phyloP scores from a whole-genome alignment of 164 flowering plant genomes.

The Amborella trichopoda region DNA sequence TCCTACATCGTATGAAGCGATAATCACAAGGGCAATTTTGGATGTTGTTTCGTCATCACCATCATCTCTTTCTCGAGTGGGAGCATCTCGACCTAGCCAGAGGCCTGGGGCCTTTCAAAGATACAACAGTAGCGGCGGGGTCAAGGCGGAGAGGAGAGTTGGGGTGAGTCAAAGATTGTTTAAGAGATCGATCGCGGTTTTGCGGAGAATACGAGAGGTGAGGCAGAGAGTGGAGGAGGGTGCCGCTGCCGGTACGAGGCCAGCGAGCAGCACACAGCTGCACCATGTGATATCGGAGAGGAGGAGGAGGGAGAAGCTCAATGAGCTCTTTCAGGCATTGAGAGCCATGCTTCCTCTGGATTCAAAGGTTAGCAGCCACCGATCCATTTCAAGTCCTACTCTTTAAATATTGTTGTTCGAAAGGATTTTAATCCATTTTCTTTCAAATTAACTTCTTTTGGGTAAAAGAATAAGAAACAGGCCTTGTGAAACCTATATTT shows the following conservation, averaged over 20 bases:
- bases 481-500: too few species aligned
- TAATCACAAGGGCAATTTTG: conserved; percentile 48
- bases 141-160: conserved; percentile 2
- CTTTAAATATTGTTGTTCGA: too few species aligned
- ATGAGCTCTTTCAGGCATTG: conserved; percentile 61
- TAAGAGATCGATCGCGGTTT: conserved; percentile 29
- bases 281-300: conserved; percentile 85
- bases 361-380: conserved; percentile 76
- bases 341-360: conserved; percentile 74
- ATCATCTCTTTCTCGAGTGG: not conserved
- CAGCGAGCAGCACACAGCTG: conserved; percentile 35
- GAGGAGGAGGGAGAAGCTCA: conserved; percentile 68
- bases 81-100: conserved; percentile 3
- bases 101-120: conserved; percentile 36
- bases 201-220: conserved; percentile 19
- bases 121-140: conserved; percentile 14
- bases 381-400: too few species aligned
- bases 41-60: conserved; percentile 37
- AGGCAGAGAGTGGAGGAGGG: conserved; percentile 19
- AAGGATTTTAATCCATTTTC: too few species aligned
- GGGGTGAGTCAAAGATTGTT: conserved; percentile 21
- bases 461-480: too few species aligned
- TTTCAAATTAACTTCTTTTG: too few species aligned
- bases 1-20: conserved; percentile 27
- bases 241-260: conserved; percentile 22